phyloP scores from a whole-genome alignment of 371 early-diverging fungal species.

The Chytridium lagenaria region DNA sequence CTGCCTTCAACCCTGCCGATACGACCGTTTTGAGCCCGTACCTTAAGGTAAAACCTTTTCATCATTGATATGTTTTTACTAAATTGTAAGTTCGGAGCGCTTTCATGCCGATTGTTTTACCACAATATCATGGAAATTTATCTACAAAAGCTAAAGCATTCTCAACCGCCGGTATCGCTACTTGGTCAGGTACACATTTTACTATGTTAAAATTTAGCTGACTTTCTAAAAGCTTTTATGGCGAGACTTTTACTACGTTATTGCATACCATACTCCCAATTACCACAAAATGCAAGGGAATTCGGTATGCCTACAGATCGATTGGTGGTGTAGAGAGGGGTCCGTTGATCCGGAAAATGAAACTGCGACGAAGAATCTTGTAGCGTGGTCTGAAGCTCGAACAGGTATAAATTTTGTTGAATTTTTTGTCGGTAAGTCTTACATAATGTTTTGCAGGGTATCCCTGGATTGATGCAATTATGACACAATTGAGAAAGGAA shows the following conservation, averaged over 20 bases:
- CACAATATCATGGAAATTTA: constrained; percentile 25
- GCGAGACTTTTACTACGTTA: constrained; percentile 41
- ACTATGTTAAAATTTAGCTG: constrained; percentile 6
- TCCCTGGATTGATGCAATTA: constrained; percentile 52
- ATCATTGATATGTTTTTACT: background rate
- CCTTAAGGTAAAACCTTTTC: constrained; percentile 10
- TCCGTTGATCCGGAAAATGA: constrained; percentile 19
- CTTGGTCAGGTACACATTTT: constrained; percentile 39
- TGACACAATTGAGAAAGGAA: constrained; percentile 45
- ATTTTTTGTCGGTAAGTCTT: background rate
- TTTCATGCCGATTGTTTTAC: constrained; percentile 37
- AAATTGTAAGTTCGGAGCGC: constrained; percentile 28
- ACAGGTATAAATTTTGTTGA: constrained; percentile 27
- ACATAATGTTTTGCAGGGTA: constrained; percentile 26
- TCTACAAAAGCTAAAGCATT: constrained; percentile 7
- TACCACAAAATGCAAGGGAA: constrained; percentile 33
- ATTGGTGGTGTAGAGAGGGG: constrained; percentile 30
- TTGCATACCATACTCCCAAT: constrained; percentile 27
- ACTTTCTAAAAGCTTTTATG: constrained; percentile 26
- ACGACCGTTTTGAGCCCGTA: constrained; percentile 42
- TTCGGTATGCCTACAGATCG: constrained; percentile 28
- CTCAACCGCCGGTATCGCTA: constrained; percentile 44
- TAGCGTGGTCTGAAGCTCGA: constrained; percentile 35
- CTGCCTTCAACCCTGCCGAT: constrained; percentile 33
- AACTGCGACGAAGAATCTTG: constrained; percentile 17